Percentiles rank a stretch among this genome's conserved stretches.
These are phyloP conservation scores for Citrus glauca DNA, from an alignment of 345 rosid genomes.

Conservation along the genomic window DNA sequence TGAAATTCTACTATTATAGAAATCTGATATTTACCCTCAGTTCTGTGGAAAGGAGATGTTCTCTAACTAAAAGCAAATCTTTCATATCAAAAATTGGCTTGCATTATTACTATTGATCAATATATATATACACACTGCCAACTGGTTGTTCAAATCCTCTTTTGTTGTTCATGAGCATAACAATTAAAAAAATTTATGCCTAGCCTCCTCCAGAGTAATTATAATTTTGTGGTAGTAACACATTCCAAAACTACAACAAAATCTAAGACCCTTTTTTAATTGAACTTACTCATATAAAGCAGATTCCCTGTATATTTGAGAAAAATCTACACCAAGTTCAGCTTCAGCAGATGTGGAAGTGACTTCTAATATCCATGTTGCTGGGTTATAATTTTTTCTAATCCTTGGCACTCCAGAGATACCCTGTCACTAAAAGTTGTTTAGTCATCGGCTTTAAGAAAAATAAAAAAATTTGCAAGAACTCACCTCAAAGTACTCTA, in stretches of 20 bases:
- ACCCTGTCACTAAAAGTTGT: constrained; percentile 27
- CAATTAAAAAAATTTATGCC: too few species aligned
- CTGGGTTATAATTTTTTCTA: constrained; percentile 65
- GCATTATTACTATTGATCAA: too few species aligned
- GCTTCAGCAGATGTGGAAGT: constrained; percentile 57
- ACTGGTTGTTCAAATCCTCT: too few species aligned
- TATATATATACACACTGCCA: too few species aligned
- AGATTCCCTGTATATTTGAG: constrained; percentile 45
- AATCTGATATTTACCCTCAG: too few species aligned
- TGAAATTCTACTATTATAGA: too few species aligned
- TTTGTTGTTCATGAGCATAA: too few species aligned
- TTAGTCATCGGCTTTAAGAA: neutral
- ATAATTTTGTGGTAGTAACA: neutral
- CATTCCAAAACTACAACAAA: neutral
- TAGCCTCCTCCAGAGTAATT: too few species aligned
- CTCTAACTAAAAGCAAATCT: neutral
- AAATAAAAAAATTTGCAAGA: neutral
- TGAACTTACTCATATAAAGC: constrained; percentile 47
- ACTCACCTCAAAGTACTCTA: constrained; percentile 68
- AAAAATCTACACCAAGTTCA: constrained; percentile 63
- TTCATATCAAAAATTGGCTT: too few species aligned
- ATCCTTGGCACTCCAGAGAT: constrained; percentile 58
- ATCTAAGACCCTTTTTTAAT: neutral
- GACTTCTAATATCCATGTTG: constrained; percentile 80
- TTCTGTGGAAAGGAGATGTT: too few species aligned